A percentile compares a stretch with the other conserved stretches of the same genome.
phyloP scores from a whole-genome alignment of 2,329 filamentous ascomycete species.

The Byssochlamys sp. region DNA sequence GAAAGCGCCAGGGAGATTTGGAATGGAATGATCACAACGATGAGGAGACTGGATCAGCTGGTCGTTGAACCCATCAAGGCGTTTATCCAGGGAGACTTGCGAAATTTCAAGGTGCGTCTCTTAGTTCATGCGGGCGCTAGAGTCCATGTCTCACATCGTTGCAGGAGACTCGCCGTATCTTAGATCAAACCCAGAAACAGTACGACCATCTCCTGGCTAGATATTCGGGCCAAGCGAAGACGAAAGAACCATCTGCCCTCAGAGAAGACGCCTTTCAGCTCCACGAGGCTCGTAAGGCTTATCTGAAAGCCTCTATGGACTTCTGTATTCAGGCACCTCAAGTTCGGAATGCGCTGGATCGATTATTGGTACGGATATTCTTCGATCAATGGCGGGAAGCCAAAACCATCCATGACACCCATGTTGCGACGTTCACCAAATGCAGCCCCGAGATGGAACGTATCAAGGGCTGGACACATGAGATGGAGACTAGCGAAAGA shows the following conservation, averaged over 20 bases:
- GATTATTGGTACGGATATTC: conserved; percentile 73
- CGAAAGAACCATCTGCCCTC: conserved; percentile 82
- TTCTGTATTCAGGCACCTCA: conserved; percentile 83
- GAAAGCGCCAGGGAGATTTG: conserved; percentile 85
- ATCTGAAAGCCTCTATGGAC: conserved; percentile 86
- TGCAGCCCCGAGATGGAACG: conserved; percentile 78
- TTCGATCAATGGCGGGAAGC: conserved; percentile 83
- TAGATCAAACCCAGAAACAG: conserved; percentile 72
- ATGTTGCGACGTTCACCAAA: conserved; percentile 51
- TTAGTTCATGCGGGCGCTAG: not conserved
- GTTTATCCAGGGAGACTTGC: conserved; percentile 71
- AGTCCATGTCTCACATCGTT: conserved; percentile 10
- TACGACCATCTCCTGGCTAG: conserved; percentile 74
- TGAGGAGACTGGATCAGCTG: conserved; percentile 66
- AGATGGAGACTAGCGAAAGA: conserved; percentile 84
- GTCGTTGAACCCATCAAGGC: conserved; percentile 71
- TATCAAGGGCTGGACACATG: conserved; percentile 81
- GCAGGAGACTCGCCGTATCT: conserved; percentile 58
- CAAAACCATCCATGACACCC: conserved; percentile 58
- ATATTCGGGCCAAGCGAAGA: conserved; percentile 77
- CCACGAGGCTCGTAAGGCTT: conserved; percentile 82
- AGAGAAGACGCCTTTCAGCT: conserved; percentile 93
- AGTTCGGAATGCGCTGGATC: conserved; percentile 72
- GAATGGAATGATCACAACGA: conserved; percentile 61
- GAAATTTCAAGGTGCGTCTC: conserved; percentile 58